Base-by-base conservation (phyloP, 352 stramenopile genomes). In the Peronospora tabacina region DNA sequence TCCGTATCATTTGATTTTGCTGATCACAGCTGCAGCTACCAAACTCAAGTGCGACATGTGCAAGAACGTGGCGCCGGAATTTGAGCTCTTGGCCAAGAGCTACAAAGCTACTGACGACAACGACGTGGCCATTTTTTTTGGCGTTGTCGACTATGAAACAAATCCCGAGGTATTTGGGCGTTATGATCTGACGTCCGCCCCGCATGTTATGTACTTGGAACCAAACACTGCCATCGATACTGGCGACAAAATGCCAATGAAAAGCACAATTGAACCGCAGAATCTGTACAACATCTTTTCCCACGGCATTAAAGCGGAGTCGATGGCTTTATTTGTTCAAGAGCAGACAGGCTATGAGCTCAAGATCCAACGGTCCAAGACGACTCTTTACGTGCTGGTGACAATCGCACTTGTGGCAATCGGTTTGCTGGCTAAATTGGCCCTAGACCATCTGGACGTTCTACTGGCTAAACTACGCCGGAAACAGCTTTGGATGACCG, bases 401-500 rank as follows among this genome's bases (percentile, higher is more conserved):
- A 52, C 36, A 3, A 33, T 41, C 5, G 47, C 68, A 12, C 53
- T 89, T 5, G 58, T 52, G 0, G 43, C 63, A 1, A 44, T 82
- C 6, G 55, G 58, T 2, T 9, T 87, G 16, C 57, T 57, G 13
- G 80, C 62, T 28, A 83, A 87, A 50, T 61, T 90, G 36, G 57
- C 89, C 26, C 58, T 86, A 24, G 51, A 57, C 39, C 72, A 93
- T 64, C 45, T 91, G 12, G 76, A 91, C 64, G 62, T 71, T 47
- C 67, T 93, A 17, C 42, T 93, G 43, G 49, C 61, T 33, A 86
- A 86, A 43, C 58, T 91, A 20, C 80, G 80, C 41, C 74, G 76
- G 60, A 89, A 89, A 52, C 76, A 82, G 47, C 70, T 93, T 16
- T 93, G 82, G 82, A 90, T 93, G 75, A 86, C 75, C 0, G 81